These are phyloP conservation scores for Oxyria digyna DNA, from an alignment of 148 eudicot genomes.

Conservation along the genomic window DNA sequence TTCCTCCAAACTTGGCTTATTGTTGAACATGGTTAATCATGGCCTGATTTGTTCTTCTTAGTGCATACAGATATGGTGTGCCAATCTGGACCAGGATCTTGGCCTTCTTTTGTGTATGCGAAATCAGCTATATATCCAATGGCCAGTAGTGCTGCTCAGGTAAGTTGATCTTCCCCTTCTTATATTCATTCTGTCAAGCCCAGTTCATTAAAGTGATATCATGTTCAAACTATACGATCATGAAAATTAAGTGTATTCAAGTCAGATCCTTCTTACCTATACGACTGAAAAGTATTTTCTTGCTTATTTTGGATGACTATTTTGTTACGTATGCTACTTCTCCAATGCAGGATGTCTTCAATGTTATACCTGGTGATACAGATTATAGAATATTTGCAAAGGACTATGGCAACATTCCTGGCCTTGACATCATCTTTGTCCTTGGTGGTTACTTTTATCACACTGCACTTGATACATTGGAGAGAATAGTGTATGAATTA, in stretches of 20 bases:
- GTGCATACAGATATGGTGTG: slow-evolving; percentile 36
- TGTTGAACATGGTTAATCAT: neutral
- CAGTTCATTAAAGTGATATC: neutral
- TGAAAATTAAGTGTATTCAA: neutral
- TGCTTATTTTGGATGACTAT: neutral
- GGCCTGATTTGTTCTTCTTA: neutral
- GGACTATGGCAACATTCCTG: slow-evolving; percentile 83
- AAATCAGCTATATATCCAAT: slow-evolving; percentile 89
- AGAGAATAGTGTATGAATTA: slow-evolving; percentile 82
- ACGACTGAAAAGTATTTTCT: neutral
- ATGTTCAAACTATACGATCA: neutral
- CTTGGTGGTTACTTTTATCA: slow-evolving; percentile 94
- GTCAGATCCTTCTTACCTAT: neutral
- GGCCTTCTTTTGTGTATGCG: slow-evolving; percentile 85
- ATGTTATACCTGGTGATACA: slow-evolving; percentile 84
- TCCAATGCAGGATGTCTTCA: slow-evolving; percentile 72
- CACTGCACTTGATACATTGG: slow-evolving; percentile 79
- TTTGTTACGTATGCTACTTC: neutral
- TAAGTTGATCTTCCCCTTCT: slow-evolving; percentile 15
- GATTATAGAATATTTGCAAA: slow-evolving; percentile 91
- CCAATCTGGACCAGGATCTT: slow-evolving; percentile 98
- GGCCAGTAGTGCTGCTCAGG: slow-evolving; percentile 98
- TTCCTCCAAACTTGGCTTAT: neutral
- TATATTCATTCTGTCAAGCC: neutral
- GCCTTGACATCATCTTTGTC: slow-evolving; percentile 82